Evolutionary conservation across 768 basidiomycete species (phyloP), one percentile per base, ranked within the genome.

Genomic region (Glaciozyma antarctica): DNA sequence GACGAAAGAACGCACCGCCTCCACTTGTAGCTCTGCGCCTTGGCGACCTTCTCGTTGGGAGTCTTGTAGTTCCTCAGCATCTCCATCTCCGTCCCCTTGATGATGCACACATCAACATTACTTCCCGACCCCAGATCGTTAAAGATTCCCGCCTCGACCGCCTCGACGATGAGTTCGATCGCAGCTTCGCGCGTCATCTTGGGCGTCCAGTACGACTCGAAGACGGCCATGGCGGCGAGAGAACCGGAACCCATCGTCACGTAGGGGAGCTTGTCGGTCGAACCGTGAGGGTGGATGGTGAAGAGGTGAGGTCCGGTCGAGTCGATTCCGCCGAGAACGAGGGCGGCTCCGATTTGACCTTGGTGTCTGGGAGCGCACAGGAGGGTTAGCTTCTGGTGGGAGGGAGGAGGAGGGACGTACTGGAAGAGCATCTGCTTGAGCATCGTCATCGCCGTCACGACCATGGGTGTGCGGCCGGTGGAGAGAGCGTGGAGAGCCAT

Each of bases 381-480:
- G n/a, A 21, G 41, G 32, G n/a, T 38, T 30, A 56, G 53, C 54
- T 53, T 41, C 60, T 13, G 15, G 49, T 21, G 13, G 21, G 2
- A 47, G 49, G 56, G 17, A 10, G 44, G 22, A n/a, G 58, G 6
- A 12, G 24, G 38, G 16, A 73, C 81, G 49, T n/a, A 91, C 90
- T 82, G 80, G 80, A 87, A 95, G 47, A 98, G 85, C 81, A 87
- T 88, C 77, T 94, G 93, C 78, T 98, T 97, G 70, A 97, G 80
- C 90, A 97, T 88, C 6, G 94, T 97, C 94, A 99, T 97, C 8
- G 94, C 95, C 0, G 95, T 95, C 58, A 94, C 90, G 24, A 99
- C 91, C 65, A 86, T 83, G 6, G 94, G 91, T 77, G 89, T 90
- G 64, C 94, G 80, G 28, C 92, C 93, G 38, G 89, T 92, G 22